phyloP scores from a whole-genome alignment of 106 monocot species.

The Dendrobium chrysotoxum region DNA sequence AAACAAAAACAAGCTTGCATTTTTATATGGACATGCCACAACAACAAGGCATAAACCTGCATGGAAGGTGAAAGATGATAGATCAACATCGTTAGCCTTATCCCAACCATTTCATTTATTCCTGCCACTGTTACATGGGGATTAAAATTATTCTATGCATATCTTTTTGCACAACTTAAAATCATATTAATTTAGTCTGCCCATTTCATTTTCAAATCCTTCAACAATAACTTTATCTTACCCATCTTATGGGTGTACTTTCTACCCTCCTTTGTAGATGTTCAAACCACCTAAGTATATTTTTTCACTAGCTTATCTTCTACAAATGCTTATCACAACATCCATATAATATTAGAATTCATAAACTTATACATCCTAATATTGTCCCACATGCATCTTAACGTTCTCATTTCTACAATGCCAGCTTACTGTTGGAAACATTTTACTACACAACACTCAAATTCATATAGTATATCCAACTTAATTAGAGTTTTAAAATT shows the following conservation, averaged over 20 bases:
- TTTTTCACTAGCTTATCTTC: neutral
- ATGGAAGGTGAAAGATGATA: neutral
- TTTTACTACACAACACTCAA: neutral
- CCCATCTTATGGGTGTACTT: neutral
- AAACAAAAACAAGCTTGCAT: too few species aligned
- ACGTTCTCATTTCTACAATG: neutral
- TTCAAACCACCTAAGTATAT: neutral
- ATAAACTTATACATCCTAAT: neutral
- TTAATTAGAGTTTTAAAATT: neutral
- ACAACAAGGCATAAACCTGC: neutral
- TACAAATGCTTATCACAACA: neutral
- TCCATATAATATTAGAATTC: neutral
- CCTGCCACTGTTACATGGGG: neutral
- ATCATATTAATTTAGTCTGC: neutral
- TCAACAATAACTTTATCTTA: neutral
- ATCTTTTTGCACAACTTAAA: neutral
- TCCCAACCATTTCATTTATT: neutral
- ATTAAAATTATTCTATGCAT: neutral
- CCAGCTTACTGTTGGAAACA: neutral
- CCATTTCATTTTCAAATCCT: neutral
- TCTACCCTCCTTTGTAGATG: neutral
- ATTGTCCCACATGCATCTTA: neutral
- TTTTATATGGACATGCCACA: neutral
- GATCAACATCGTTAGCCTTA: neutral
- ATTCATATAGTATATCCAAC: neutral